phyloP scores from a whole-genome alignment of 2,329 filamentous ascomycete genomes.

The Venturia carpophila region DNA sequence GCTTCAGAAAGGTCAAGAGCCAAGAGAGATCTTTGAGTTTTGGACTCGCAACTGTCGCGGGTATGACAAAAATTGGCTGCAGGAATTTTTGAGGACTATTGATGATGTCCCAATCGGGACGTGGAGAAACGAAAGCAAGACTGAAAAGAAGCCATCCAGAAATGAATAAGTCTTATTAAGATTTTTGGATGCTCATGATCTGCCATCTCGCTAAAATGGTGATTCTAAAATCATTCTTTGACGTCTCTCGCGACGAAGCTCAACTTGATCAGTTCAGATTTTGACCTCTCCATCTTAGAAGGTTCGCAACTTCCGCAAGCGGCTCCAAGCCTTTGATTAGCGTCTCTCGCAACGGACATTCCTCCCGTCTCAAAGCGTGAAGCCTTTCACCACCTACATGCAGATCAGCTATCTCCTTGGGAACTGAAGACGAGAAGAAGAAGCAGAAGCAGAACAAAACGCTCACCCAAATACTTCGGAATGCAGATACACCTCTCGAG shows the following conservation, averaged over 20 bases:
- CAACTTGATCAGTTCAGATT: background rate
- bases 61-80: background rate
- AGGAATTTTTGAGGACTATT: background rate
- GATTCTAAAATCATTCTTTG: background rate
- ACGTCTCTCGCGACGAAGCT: background rate
- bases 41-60: background rate
- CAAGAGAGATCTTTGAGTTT: background rate
- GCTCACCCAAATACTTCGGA: conserved; percentile 21
- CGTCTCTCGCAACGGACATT: background rate
- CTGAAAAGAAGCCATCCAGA: background rate
- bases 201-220: background rate
- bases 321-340: too few species aligned
- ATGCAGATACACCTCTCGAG: conserved; percentile 21
- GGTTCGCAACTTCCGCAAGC: background rate
- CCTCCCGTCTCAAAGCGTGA: too few species aligned
- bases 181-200: background rate
- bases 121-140: background rate
- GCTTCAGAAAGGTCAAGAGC: background rate
- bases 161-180: background rate
- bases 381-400: background rate
- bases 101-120: background rate
- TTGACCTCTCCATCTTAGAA: background rate
- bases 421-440: background rate
- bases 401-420: background rate
- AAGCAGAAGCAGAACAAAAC: background rate